phyloP scores from a whole-genome alignment of 768 basidiomycete species.

The Naganishia vaughanmartiniae region DNA sequence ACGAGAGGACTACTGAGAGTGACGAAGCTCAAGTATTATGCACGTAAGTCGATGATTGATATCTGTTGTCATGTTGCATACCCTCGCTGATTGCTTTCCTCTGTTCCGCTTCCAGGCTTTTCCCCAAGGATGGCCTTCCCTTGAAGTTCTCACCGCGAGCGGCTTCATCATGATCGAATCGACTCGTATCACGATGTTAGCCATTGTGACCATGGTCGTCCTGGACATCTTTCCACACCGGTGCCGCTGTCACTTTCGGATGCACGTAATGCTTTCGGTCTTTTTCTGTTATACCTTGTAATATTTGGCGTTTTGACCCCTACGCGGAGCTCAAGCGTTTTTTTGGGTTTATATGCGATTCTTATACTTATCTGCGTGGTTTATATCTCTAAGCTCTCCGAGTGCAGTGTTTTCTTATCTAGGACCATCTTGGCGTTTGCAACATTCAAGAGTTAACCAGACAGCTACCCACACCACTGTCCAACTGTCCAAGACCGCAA shows the following conservation, averaged over 20 bases:
- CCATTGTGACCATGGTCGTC: neutral
- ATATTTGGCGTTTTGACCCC: neutral
- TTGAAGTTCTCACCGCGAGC: slow-evolving; percentile 70
- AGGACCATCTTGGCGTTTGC: too few species aligned
- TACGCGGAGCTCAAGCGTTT: slow-evolving; percentile 1
- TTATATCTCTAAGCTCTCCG: too few species aligned
- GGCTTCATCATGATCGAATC: slow-evolving; percentile 16
- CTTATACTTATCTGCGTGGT: neutral
- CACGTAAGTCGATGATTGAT: slow-evolving; percentile 56
- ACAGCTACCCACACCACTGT: too few species aligned
- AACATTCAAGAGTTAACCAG: too few species aligned
- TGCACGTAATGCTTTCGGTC: neutral
- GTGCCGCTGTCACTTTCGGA: neutral
- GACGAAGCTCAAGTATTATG: slow-evolving; percentile 80
- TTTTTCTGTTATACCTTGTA: neutral
- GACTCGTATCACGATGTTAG: neutral
- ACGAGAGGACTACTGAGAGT: slow-evolving; percentile 73
- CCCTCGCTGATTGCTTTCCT: slow-evolving; percentile 7
- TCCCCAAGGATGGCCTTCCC: slow-evolving; percentile 87
- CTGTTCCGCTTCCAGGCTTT: slow-evolving; percentile 56
- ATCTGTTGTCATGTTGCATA: neutral
- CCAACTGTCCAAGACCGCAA: too few species aligned
- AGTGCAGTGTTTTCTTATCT: too few species aligned
- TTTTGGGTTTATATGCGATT: slow-evolving; percentile 6
- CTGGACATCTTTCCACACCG: neutral